Conservation (phyloP, 192 early-diverging fungal species). For the Gamsiella multidivaricata region DNA sequence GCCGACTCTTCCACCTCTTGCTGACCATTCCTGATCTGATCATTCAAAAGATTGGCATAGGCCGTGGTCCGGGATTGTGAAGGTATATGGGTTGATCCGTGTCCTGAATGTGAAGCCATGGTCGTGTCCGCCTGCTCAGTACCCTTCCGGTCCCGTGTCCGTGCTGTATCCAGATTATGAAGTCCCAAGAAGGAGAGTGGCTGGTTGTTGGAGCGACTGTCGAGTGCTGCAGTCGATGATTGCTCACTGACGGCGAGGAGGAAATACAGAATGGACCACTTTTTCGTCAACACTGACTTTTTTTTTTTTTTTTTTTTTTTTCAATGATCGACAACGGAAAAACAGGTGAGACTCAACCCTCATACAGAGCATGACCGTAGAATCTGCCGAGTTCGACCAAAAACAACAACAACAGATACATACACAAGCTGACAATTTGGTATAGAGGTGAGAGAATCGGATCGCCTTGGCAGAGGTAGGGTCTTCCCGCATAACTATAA, state of each 20-base stretch:
- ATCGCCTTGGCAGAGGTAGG: slow-evolving; percentile 62
- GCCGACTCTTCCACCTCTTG: slow-evolving; percentile 65
- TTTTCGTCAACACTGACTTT: slow-evolving; percentile 61
- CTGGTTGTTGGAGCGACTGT: slow-evolving; percentile 19
- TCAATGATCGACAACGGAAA: no score
- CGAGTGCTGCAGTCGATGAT: slow-evolving; percentile 6
- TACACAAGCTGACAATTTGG: slow-evolving; percentile 64
- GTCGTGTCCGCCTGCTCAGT: slow-evolving; percentile 23
- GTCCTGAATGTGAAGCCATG: slow-evolving; percentile 18
- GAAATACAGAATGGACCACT: slow-evolving; percentile 71
- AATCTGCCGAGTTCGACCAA: no score
- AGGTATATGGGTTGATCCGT: slow-evolving; percentile 16
- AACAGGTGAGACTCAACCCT: no score
- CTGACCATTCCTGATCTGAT: neutral
- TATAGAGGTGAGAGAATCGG: slow-evolving; percentile 69
- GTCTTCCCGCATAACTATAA: slow-evolving; percentile 65
- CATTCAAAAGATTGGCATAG: slow-evolving; percentile 11
- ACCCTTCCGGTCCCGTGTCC: slow-evolving; percentile 14
- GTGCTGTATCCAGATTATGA: slow-evolving; percentile 37
- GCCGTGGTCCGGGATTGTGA: slow-evolving; percentile 2
- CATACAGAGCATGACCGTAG: no score
- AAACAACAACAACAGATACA: no score
- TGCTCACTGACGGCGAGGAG: slow-evolving; percentile 60
- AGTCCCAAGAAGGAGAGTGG: slow-evolving; percentile 42
- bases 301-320: no score